A percentile compares a stretch with the other conserved stretches of the same genome.
Conservation (phyloP, 78 protist genomes). For the Dictyostelium capitatum region DNA sequence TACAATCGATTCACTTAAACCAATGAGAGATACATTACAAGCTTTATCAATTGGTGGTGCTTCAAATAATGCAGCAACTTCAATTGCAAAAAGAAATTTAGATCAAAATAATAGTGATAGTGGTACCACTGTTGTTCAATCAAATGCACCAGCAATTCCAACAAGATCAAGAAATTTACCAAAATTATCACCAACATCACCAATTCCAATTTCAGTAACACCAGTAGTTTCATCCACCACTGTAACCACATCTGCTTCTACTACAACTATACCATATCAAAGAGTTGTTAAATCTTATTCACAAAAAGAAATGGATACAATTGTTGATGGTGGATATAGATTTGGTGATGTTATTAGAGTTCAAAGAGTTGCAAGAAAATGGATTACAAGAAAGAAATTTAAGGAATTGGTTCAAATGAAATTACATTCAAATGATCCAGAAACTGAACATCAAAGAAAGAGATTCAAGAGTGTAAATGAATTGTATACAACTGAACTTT, state of each 20-base stretch:
- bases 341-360: slow-evolving; percentile 54
- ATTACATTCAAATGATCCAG: slow-evolving; percentile 47
- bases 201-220: not conserved
- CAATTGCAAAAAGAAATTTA: not conserved
- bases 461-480: slow-evolving; percentile 55
- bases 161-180: not conserved
- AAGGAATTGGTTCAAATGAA: slow-evolving; percentile 10
- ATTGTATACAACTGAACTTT: slow-evolving; percentile 58
- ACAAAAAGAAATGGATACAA: not conserved
- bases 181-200: slow-evolving; percentile 10
- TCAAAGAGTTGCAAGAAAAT: slow-evolving; percentile 55
- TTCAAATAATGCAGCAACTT: not conserved
- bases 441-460: slow-evolving; percentile 58
- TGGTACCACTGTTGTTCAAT: not conserved
- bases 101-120: not conserved
- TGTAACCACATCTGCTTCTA: not conserved
- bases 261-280: not conserved
- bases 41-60: not conserved
- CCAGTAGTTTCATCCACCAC: not conserved
- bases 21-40: slow-evolving; percentile 62
- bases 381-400: slow-evolving; percentile 38
- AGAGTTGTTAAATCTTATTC: not conserved
- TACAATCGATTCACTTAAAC: slow-evolving; percentile 60
- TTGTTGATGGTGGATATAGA: slow-evolving; percentile 42
- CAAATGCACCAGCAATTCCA: slow-evolving; percentile 15